Evolutionary conservation across 371 early-diverging fungal genomes (phyloP), one percentile per base, ranked within the genome.

Genomic region (Catenaria anguillulae): DNA sequence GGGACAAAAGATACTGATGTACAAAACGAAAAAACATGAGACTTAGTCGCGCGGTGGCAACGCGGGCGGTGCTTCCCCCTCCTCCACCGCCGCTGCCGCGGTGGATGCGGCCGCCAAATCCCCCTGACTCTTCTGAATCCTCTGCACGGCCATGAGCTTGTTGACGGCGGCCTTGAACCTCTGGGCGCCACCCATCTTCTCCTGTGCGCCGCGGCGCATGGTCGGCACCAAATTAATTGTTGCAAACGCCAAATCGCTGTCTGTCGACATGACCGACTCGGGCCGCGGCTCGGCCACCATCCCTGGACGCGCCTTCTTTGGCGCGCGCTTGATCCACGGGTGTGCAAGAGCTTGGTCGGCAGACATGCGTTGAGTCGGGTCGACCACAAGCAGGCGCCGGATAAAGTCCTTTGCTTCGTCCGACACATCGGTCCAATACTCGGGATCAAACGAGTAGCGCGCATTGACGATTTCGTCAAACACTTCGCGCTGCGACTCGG

Each of bases 361-460:
- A 0, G 92, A 90, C 61, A 88, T 67, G 55, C 97, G 84, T 56
- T 77, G 73, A 1, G 68, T 61, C 0, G 87, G 84, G 70, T 90
- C 83, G 33, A 88, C 73, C 24, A 80, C 73, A 36, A 96, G 77
- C 10, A 87, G 71, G 48, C 74, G 73, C 29, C 84, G 77, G 68
- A 96, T 92, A 65, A 96, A 93, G 68, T 91, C 88, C 70, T 90
- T 91, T 62, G 93, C 94, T 19, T 26, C 24, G 36, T 6, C 58
- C 40, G 58, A 58, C 6, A 58, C 21, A 1, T 31, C 40, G 15
- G 40, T 24, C 58, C 58, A 58, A 31, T 58, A 58, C 31, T 58
- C 58, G 36, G 36, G 40, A 36, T 58, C 58, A 21, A 58, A 58
- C 24, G n/a, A 12, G 31, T 34, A 58, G 15, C 43, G 36, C 36